These are phyloP conservation scores for Melanopsichium pennsylvanicum DNA, from an alignment of 1,284 basidiomycete genomes.

Conservation along the genomic window DNA sequence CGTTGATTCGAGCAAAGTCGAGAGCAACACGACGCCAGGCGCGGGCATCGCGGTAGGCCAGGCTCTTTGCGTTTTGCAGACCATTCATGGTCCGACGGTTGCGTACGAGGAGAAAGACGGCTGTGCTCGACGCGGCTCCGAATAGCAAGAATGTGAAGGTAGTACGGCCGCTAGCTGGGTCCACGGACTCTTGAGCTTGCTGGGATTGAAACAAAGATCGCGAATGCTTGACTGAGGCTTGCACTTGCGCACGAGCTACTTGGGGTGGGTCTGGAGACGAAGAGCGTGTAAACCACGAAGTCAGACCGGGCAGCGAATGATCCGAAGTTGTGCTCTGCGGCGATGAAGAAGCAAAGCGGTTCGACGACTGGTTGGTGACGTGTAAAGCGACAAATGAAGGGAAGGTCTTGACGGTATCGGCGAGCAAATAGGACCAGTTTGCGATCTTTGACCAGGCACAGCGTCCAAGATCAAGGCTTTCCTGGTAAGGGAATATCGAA, in stretches of 20 bases:
- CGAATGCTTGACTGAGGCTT: not conserved
- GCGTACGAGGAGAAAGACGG: conserved; percentile 18
- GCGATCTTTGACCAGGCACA: conserved; percentile 1
- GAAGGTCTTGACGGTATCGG: conserved; percentile 5
- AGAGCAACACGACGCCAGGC: conserved; percentile 48
- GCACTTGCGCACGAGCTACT: not conserved
- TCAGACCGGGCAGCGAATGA: not conserved
- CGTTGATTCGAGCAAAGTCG: conserved; percentile 42
- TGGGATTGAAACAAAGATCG: not conserved
- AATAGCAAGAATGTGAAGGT: conserved; percentile 45
- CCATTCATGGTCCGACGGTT: conserved; percentile 38
- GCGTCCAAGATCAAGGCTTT: not conserved
- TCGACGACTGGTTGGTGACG: not conserved
- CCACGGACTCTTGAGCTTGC: not conserved
- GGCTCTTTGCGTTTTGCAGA: conserved; percentile 29
- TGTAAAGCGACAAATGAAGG: not conserved
- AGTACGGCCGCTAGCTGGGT: conserved; percentile 11
- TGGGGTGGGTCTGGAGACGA: not conserved
- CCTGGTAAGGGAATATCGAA: not conserved
- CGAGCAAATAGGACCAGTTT: not conserved
- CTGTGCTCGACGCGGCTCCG: conserved; percentile 23
- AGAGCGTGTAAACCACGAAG: conserved; percentile 20
- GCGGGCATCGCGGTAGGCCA: conserved; percentile 30
- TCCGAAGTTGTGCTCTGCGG: not conserved
- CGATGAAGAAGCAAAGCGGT: not conserved